These are phyloP conservation scores for Penicillium sp. DNA, from an alignment of 2,329 filamentous ascomycete species.

Conservation along the genomic window DNA sequence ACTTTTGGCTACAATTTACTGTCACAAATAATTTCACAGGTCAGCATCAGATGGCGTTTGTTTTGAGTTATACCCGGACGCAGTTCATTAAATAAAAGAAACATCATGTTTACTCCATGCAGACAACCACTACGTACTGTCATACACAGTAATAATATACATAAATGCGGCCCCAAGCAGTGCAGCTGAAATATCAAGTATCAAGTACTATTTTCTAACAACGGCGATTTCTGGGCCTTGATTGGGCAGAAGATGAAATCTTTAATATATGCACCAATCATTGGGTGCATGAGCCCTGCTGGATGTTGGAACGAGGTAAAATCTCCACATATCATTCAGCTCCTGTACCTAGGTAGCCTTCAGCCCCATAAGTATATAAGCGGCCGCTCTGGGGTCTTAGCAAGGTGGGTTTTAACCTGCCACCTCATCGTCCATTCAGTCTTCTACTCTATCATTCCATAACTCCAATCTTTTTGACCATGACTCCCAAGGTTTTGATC, in stretches of 20 bases:
- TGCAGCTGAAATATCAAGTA: neutral
- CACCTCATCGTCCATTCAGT: no score
- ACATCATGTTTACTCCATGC: neutral
- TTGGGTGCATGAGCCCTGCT: no score
- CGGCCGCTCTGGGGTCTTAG: no score
- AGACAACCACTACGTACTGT: neutral
- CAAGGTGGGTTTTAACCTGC: neutral
- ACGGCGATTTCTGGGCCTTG: no score
- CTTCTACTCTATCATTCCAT: neutral
- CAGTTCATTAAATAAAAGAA: neutral
- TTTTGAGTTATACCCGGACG: constrained; percentile 11
- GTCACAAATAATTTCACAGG: neutral
- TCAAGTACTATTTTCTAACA: neutral
- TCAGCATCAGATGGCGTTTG: constrained; percentile 14
- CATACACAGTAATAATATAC: no score
- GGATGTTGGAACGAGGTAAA: no score
- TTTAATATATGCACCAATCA: neutral
- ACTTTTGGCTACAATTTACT: neutral
- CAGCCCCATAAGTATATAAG: no score
- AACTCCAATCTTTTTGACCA: neutral
- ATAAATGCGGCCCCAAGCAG: no score
- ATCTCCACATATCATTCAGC: no score
- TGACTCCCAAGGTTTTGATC: neutral
- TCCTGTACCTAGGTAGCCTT: neutral
- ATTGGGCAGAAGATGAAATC: neutral